A percentile compares a stretch with the other conserved stretches of the same genome.
Conservation (phyloP, 1,284 basidiomycete genomes). For the Paramarasmius palmivorus region DNA sequence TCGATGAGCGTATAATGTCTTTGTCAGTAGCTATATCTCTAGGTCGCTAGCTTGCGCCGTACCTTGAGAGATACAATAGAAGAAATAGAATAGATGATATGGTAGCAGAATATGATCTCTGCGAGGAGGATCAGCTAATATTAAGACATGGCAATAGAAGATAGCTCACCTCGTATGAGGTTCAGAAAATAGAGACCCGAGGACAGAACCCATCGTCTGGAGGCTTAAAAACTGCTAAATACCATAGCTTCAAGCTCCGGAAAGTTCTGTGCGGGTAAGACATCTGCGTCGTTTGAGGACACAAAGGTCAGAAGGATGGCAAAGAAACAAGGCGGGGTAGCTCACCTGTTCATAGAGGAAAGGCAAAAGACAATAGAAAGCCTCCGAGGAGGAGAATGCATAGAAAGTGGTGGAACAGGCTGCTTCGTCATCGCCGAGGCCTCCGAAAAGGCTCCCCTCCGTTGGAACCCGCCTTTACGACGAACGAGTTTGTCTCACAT, state of each 20-base stretch:
- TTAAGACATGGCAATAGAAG: background rate
- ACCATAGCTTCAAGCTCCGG: no score
- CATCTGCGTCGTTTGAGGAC: no score
- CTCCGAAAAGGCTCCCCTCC: background rate
- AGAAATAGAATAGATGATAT: background rate
- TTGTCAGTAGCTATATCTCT: background rate
- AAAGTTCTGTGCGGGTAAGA: no score
- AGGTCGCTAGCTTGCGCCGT: background rate
- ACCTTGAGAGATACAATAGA: background rate
- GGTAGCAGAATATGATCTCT: background rate
- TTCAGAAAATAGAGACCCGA: no score
- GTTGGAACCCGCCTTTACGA: background rate
- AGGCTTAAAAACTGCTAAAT: no score
- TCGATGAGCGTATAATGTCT: background rate
- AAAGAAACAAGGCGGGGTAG: no score
- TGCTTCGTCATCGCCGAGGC: background rate
- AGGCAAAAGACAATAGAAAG: background rate
- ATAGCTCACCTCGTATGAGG: no score
- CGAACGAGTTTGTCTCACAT: no score
- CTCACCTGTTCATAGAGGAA: background rate
- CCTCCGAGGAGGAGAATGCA: background rate
- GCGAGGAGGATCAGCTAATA: background rate
- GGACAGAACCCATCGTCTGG: no score
- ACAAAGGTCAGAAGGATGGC: no score
- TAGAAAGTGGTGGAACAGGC: background rate